These are phyloP conservation scores for Phaeosphaeriaceae sp. DNA, from an alignment of 2,329 filamentous ascomycete species.

Conservation along the genomic window DNA sequence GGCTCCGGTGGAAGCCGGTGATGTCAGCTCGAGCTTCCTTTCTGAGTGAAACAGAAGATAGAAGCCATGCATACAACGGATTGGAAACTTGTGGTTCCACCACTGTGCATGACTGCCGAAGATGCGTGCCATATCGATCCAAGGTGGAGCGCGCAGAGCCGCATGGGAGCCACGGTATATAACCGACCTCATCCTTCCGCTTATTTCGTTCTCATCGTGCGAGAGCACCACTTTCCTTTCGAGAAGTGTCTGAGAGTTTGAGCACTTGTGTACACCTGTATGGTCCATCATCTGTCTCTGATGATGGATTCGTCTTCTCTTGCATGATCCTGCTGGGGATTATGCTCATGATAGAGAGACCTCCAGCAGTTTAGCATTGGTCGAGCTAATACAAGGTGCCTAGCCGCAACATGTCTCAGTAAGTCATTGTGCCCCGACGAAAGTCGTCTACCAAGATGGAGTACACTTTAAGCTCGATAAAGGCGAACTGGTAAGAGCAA, in stretches of 20 bases:
- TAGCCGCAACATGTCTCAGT: too few relatives aligned
- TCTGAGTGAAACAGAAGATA: neutral
- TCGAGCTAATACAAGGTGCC: too few relatives aligned
- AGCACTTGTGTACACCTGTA: neutral
- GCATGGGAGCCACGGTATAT: neutral
- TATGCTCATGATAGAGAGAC: slow-evolving; percentile 1
- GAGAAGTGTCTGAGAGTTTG: neutral
- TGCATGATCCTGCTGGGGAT: slow-evolving; percentile 2
- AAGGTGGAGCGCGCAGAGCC: neutral
- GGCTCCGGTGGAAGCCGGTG: neutral
- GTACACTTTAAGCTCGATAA: too few relatives aligned
- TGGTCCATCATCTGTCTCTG: neutral
- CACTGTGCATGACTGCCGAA: neutral
- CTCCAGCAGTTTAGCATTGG: too few relatives aligned
- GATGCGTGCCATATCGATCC: neutral
- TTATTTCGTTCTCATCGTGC: neutral
- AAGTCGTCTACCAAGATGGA: too few relatives aligned
- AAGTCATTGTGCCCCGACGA: too few relatives aligned
- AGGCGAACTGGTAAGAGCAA: too few relatives aligned
- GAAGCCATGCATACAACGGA: neutral
- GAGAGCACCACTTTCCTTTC: slow-evolving; percentile 5
- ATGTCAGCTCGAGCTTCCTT: neutral
- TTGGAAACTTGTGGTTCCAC: neutral
- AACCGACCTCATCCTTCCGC: neutral
- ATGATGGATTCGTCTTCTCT: neutral